Conservation (phyloP, 352 stramenopile species). For the Halophytophthora batemanensis region DNA sequence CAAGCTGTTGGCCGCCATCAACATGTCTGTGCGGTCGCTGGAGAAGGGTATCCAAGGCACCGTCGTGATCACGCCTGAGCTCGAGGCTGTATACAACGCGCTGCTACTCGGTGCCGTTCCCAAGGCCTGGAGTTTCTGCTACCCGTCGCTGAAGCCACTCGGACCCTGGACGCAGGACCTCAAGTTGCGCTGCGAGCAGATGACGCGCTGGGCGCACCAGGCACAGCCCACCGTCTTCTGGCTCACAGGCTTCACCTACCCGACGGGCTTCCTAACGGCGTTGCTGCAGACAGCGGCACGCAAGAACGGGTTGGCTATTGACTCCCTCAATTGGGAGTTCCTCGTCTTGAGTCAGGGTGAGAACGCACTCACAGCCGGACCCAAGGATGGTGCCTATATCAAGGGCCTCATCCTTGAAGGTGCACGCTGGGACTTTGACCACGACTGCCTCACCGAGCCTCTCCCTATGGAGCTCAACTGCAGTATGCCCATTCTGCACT, state of each 20-base stretch:
- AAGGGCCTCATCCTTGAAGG: conserved; percentile 92
- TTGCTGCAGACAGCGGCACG: conserved; percentile 93
- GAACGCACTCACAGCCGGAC: conserved; percentile 67
- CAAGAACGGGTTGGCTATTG: conserved; percentile 94
- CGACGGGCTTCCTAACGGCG: conserved; percentile 95
- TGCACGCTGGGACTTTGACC: conserved; percentile 90
- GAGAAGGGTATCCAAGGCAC: conserved; percentile 92
- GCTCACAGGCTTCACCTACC: conserved; percentile 96
- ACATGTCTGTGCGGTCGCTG: conserved; percentile 74
- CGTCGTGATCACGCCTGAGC: conserved; percentile 93
- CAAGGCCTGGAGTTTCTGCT: conserved; percentile 91
- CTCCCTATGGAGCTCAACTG: conserved; percentile 92
- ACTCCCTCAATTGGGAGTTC: conserved; percentile 95
- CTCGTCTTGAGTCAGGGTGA: conserved; percentile 89
- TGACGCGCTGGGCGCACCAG: conserved; percentile 87
- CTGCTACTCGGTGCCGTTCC: conserved; percentile 88
- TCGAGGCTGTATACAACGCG: conserved; percentile 92
- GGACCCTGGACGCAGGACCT: conserved; percentile 92
- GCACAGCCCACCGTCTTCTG: conserved; percentile 90
- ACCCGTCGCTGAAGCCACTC: conserved; percentile 93
- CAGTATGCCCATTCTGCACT: conserved; percentile 92
- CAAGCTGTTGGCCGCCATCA: conserved; percentile 80
- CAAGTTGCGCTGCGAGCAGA: conserved; percentile 87
- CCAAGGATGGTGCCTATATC: conserved; percentile 91
- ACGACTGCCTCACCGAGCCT: conserved; percentile 87